A percentile compares a stretch with the other conserved stretches of the same genome.
Evolutionary conservation across 2,329 filamentous ascomycete genomes (phyloP).

Genomic region (Penicillium sp.): DNA sequence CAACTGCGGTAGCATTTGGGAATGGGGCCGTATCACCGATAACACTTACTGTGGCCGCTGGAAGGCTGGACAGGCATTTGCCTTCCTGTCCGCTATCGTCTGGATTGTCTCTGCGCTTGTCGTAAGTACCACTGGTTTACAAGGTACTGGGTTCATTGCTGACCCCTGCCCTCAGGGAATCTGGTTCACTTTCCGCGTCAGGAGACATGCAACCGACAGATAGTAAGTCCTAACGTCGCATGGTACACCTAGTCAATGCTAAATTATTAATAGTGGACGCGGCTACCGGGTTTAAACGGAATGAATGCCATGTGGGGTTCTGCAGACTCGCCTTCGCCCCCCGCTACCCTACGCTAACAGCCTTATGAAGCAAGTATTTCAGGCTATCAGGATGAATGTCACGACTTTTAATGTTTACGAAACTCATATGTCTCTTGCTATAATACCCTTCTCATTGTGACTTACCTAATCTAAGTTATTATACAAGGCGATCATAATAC

Average conservation of each 20-base stretch:
- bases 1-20: constrained; percentile 62
- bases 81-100: constrained; percentile 71
- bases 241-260: neutral
- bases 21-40: constrained; percentile 61
- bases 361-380: neutral
- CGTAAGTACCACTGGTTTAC: constrained; percentile 36
- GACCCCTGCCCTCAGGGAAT: constrained; percentile 32
- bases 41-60: constrained; percentile 67
- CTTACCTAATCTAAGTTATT: neutral
- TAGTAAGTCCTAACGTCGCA: constrained; percentile 26
- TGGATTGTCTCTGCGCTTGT: constrained; percentile 71
- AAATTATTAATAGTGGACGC: neutral
- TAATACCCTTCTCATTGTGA: neutral
- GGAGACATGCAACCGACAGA: constrained; percentile 22
- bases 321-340: neutral
- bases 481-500: neutral
- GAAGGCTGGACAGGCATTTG: constrained; percentile 74
- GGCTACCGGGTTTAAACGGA: constrained; percentile 1
- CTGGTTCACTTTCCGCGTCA: constrained; percentile 43
- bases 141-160: constrained; percentile 10
- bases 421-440: neutral
- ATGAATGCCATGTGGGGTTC: neutral
- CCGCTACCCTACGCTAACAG: too few species aligned
- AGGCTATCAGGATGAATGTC: neutral
- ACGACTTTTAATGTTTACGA: neutral